Percentiles rank a stretch among this genome's conserved stretches.
Evolutionary conservation across 2,329 filamentous ascomycete species (phyloP).

Genomic region (Stemphylium beticola): DNA sequence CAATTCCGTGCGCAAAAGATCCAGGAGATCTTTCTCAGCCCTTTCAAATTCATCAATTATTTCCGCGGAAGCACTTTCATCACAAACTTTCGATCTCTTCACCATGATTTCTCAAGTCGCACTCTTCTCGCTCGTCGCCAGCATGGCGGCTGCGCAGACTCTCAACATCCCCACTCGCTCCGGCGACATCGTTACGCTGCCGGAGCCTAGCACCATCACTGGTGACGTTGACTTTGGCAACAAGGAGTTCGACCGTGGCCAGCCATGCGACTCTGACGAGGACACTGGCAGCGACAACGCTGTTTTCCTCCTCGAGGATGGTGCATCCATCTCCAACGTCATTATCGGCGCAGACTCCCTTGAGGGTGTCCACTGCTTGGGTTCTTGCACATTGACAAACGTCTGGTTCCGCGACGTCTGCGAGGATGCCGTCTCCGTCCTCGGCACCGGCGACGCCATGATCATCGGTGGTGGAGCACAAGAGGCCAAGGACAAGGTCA

Average conservation of each 20-base stretch:
- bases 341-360: conserved; percentile 60
- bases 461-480: conserved; percentile 47
- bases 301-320: conserved; percentile 59
- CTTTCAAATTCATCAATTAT: not conserved
- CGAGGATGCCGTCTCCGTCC: conserved; percentile 40
- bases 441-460: conserved; percentile 35
- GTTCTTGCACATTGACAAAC: conserved; percentile 53
- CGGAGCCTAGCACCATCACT: conserved; percentile 30
- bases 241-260: conserved; percentile 32
- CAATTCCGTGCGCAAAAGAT: not conserved
- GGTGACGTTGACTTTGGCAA: conserved; percentile 28
- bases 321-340: conserved; percentile 59
- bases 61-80: not conserved
- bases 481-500: conserved; percentile 44
- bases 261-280: conserved; percentile 27
- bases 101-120: conserved; percentile 30
- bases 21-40: conserved; percentile 1
- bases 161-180: conserved; percentile 42
- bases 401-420: conserved; percentile 42
- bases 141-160: conserved; percentile 36
- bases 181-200: conserved; percentile 37
- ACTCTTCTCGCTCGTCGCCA: conserved; percentile 31
- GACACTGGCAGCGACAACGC: conserved; percentile 45
- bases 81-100: not conserved
- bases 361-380: conserved; percentile 59